Evolutionary conservation across 2,329 filamentous ascomycete species (phyloP), one percentile per base, ranked within the genome.

Genomic region (Canariomyces notabilis): DNA sequence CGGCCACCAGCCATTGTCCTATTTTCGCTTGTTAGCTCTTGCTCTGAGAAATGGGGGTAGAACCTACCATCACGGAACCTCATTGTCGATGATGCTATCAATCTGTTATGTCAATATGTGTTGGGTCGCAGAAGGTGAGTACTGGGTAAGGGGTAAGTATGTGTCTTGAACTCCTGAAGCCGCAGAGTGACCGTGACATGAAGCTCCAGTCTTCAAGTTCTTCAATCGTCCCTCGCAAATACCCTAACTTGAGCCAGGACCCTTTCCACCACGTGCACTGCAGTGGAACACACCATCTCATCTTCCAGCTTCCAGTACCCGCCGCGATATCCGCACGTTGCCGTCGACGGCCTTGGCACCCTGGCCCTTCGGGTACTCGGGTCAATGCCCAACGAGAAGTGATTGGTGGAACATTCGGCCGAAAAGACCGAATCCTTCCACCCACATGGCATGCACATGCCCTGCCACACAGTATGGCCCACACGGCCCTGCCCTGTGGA

Each of bases 11-110:
- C 82, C 82, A 85, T 49, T 53, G 51, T 40, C 51, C 51, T 53
- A 14, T n/a, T n/a, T n/a, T n/a, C n/a, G n/a, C n/a, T n/a, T n/a
- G n/a, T n/a, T n/a, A n/a, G n/a, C n/a, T n/a, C n/a, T n/a, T n/a
- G 18, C 3, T 15, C 14, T 29, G n/a, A 15, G 6, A 21, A 6
- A 8, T 18, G 23, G 6, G 20, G n/a, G 14, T 7, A 34, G 3
- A 21, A 14, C 81, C 84, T 82, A 54, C 76, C 76, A 74, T 81
- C 77, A 53, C 77, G 75, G 56, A 81, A 80, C 67, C 77, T 80
- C 77, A 80, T 80, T 22, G 16, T 43, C 11, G 32, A 20, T 16
- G 19, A 12, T 29, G 37, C 23, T 22, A 18, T 23, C 20, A 21
- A n/a, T 5, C 6, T 42, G 2, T 3, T 20, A 23, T 9, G 7